Percentiles rank a stretch among this genome's conserved stretches.
Evolutionary conservation across 2,329 filamentous ascomycete genomes (phyloP).

Genomic region (Hymenotorrendiella dingleyae): DNA sequence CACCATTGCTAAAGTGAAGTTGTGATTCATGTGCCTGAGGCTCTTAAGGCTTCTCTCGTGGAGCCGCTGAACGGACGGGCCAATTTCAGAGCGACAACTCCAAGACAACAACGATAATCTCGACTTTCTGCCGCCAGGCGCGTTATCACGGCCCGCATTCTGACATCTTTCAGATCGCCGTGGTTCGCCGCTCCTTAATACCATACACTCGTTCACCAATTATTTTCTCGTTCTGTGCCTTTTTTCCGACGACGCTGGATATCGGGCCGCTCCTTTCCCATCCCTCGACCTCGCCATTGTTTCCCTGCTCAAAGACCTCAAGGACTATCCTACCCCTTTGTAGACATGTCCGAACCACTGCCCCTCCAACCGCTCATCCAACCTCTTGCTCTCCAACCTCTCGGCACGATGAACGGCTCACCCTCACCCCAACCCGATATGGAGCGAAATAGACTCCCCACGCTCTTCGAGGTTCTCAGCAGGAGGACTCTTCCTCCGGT

Average conservation of each 20-base stretch:
- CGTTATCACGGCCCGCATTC: constrained; percentile 1
- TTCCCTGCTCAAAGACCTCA: too few relatives aligned
- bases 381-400: not conserved
- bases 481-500: constrained; percentile 91
- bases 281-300: constrained; percentile 3
- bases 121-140: constrained; percentile 12
- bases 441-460: constrained; percentile 79
- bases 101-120: constrained; percentile 2
- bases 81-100: constrained; percentile 1
- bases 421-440: constrained; percentile 54
- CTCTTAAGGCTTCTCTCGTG: too few relatives aligned
- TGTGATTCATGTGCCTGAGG: too few relatives aligned
- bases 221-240: too few relatives aligned
- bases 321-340: too few relatives aligned
- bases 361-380: not conserved
- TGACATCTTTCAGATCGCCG: not conserved
- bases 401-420: constrained; percentile 30
- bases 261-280: not conserved
- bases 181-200: not conserved
- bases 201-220: not conserved
- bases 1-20: too few relatives aligned
- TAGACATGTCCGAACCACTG: too few relatives aligned
- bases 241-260: not conserved
- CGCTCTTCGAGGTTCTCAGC: constrained; percentile 91
- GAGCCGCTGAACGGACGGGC: too few relatives aligned